phyloP scores from a whole-genome alignment of 352 stramenopile genomes.

The Globisporangium abappressorium region DNA sequence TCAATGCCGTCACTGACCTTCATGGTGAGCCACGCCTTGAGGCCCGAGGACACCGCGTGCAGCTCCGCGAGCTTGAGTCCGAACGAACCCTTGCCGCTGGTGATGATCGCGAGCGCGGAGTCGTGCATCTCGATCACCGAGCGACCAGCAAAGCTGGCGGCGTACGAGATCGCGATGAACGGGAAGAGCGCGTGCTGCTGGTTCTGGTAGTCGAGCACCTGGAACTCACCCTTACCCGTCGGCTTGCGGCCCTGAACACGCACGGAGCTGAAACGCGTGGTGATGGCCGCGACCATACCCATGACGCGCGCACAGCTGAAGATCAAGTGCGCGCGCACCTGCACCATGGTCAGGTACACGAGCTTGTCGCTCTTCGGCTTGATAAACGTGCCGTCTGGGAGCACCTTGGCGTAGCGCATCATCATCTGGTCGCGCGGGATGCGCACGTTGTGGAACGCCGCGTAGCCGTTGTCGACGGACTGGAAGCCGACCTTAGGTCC shows the following conservation, averaged over 20 bases:
- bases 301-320: slow-evolving; percentile 8
- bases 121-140: slow-evolving; percentile 24
- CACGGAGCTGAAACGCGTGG: slow-evolving; percentile 29
- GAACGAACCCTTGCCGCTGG: slow-evolving; percentile 16
- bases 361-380: slow-evolving; percentile 63
- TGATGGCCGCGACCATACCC: slow-evolving; percentile 22
- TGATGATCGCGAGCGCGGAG: too few species aligned
- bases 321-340: slow-evolving; percentile 16
- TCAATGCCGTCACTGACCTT: slow-evolving; percentile 36
- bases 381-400: slow-evolving; percentile 61
- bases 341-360: slow-evolving; percentile 38
- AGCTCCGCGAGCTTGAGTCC: slow-evolving; percentile 26
- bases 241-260: slow-evolving; percentile 27
- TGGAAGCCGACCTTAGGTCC: slow-evolving; percentile 92
- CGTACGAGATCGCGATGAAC: slow-evolving; percentile 42
- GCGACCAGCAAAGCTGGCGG: slow-evolving; percentile 26
- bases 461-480: slow-evolving; percentile 91
- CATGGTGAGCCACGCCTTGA: slow-evolving; percentile 41
- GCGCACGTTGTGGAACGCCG: slow-evolving; percentile 79
- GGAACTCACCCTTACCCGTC: slow-evolving; percentile 26
- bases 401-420: slow-evolving; percentile 46
- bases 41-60: slow-evolving; percentile 34
- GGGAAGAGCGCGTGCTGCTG: slow-evolving; percentile 38
- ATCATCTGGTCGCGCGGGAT: slow-evolving; percentile 80
- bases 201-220: slow-evolving; percentile 42